phyloP scores from a whole-genome alignment of 148 eudicot genomes.

The Amaranthus palmeri region DNA sequence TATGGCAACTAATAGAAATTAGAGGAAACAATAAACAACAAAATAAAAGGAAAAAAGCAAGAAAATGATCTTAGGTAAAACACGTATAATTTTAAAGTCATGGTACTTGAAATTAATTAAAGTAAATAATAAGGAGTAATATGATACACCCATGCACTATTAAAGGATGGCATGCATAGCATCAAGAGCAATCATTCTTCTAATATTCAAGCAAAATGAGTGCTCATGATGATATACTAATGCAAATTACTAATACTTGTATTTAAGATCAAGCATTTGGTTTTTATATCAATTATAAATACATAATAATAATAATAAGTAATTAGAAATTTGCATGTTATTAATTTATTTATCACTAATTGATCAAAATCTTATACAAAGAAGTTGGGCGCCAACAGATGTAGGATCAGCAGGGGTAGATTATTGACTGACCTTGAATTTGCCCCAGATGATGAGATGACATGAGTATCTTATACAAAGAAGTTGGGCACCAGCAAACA shows the following conservation, averaged over 20 bases:
- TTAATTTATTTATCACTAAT: background rate
- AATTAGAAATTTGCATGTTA: background rate
- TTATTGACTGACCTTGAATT: too few relatives aligned
- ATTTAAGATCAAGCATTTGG: constrained; percentile 14
- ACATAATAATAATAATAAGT: background rate
- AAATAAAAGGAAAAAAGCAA: too few relatives aligned
- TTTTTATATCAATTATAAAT: background rate
- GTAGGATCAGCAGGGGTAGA: too few relatives aligned
- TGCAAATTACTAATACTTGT: constrained; percentile 5
- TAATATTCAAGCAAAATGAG: constrained; percentile 23
- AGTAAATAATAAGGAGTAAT: background rate
- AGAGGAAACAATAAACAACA: too few relatives aligned
- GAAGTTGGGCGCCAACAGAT: too few relatives aligned
- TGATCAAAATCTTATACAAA: too few relatives aligned
- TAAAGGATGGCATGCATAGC: constrained; percentile 16
- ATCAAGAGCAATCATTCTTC: constrained; percentile 48
- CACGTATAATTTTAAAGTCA: background rate
- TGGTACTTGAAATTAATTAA: background rate
- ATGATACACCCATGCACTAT: constrained; percentile 13
- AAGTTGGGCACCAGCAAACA: too few relatives aligned
- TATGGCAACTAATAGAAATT: too few relatives aligned
- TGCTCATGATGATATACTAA: constrained; percentile 50
- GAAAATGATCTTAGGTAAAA: too few relatives aligned
- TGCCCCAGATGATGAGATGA: too few relatives aligned
- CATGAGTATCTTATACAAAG: too few relatives aligned